Evolutionary conservation across 495 filamentous ascomycete genomes (phyloP), one percentile per base, ranked within the genome.

Genomic region (Aspergillus nidulans): DNA sequence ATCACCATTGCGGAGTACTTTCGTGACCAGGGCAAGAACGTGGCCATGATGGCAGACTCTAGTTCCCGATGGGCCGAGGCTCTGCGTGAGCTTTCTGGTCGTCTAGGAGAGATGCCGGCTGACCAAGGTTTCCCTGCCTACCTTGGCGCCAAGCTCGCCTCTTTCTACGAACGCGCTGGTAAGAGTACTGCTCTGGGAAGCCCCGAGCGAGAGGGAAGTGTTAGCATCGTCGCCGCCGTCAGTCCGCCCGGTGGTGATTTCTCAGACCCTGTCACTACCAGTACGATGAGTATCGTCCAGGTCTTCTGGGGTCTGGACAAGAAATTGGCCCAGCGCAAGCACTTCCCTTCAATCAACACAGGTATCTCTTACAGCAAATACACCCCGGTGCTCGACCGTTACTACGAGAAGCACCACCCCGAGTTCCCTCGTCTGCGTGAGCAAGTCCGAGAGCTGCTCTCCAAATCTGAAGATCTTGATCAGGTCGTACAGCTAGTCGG

Each of bases 301-400:
- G 94, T 99, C 55, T 97, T 99, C 79, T 99, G 94, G 94, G 95
- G 94, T 79, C 80, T 98, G 28, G 94, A 99, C 77, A 97, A 99
- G 85, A 97, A 97, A 76, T 84, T 99, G 49, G 94, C 94, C 19
- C 94, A 99, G 70, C 86, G 94, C 55, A 99, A 99, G 76, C 94
- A 99, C 76, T 99, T 99, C 81, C 94, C 94, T 2, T 96, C 92
- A 36, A 89, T 99, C 79, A 99, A 99, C 77, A 97, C 94, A 18
- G 87, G 88, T 5, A 76, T 89, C 63, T 95, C 90, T 55, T 97
- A 99, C 83, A 92, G 86, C 85, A 99, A 99, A 75, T 99, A 99
- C 75, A 95, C 84, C 20, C 81, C 66, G 43, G 77, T 87, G 15
- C 80, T 99, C 36, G 92, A 97, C 72, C 89, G 86, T 67, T 97